Evolutionary conservation across 495 filamentous ascomycete species (phyloP).

Genomic region (Penicillium bovifimosum): DNA sequence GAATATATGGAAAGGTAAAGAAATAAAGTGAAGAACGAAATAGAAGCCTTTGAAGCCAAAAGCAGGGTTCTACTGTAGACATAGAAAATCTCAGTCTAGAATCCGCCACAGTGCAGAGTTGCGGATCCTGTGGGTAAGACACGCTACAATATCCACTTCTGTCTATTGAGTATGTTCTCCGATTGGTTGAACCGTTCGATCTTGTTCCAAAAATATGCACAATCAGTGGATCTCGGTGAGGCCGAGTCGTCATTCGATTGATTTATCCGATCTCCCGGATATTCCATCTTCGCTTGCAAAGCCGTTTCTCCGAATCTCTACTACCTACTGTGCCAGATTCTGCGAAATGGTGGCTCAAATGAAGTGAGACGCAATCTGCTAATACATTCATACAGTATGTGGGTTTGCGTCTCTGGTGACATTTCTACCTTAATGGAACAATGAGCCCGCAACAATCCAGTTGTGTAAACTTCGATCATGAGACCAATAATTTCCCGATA

Average conservation of each 20-base stretch:
- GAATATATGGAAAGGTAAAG: conserved; percentile 2
- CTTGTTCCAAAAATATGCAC: conserved; percentile 7
- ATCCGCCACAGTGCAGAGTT: conserved; percentile 3
- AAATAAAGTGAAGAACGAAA: conserved; percentile 1
- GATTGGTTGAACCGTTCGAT: background rate
- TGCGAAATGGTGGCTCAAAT: too few species aligned
- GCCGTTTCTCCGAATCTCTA: background rate
- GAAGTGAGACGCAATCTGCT: too few species aligned
- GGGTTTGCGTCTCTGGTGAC: too few species aligned
- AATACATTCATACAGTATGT: too few species aligned
- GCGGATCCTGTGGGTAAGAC: background rate
- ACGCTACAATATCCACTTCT: conserved; percentile 6
- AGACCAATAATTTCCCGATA: too few species aligned
- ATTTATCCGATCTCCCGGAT: conserved; percentile 11
- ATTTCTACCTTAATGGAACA: too few species aligned
- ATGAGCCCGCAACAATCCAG: too few species aligned
- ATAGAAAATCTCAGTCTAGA: conserved; percentile 5
- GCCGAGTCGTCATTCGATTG: conserved; percentile 3
- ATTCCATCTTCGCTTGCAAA: background rate
- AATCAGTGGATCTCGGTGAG: background rate
- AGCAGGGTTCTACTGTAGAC: conserved; percentile 1
- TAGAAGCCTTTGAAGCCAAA: background rate
- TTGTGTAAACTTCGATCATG: too few species aligned
- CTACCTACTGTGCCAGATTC: too few species aligned
- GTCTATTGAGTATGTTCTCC: background rate